Conservation (phyloP, 495 filamentous ascomycete species). For the Xylaria scruposa region DNA sequence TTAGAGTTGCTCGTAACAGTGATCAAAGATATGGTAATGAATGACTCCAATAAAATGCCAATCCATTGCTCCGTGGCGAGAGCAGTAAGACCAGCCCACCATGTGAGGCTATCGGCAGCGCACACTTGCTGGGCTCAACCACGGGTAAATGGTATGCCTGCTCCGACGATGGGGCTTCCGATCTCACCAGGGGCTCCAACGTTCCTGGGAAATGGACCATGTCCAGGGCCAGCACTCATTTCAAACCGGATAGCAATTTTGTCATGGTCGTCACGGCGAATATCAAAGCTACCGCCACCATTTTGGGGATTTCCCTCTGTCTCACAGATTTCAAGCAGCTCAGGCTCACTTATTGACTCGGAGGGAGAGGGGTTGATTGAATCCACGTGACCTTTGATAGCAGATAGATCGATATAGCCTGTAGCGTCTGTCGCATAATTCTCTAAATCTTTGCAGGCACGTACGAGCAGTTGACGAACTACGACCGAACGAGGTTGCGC, state of each 20-base stretch:
- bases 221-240: constrained; percentile 30
- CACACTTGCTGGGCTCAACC: neutral
- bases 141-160: constrained; percentile 27
- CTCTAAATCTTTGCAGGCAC: constrained; percentile 54
- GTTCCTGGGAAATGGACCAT: constrained; percentile 39
- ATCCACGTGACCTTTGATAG: constrained; percentile 71
- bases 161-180: constrained; percentile 62
- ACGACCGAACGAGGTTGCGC: constrained; percentile 51
- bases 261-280: constrained; percentile 58
- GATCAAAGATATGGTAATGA: constrained; percentile 9
- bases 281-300: constrained; percentile 83
- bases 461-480: constrained; percentile 58
- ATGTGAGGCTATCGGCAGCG: neutral
- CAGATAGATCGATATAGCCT: constrained; percentile 71
- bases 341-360: constrained; percentile 65
- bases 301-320: constrained; percentile 87
- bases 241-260: constrained; percentile 59
- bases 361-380: constrained; percentile 60
- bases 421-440: constrained; percentile 44
- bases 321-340: constrained; percentile 89
- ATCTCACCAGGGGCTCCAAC: constrained; percentile 59
- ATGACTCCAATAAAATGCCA: constrained; percentile 7
- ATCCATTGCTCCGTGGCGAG: neutral
- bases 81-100: neutral
- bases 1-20: neutral